These are phyloP conservation scores for Mytilinidion resinicola DNA, from an alignment of 495 filamentous ascomycete species.

Conservation along the genomic window DNA sequence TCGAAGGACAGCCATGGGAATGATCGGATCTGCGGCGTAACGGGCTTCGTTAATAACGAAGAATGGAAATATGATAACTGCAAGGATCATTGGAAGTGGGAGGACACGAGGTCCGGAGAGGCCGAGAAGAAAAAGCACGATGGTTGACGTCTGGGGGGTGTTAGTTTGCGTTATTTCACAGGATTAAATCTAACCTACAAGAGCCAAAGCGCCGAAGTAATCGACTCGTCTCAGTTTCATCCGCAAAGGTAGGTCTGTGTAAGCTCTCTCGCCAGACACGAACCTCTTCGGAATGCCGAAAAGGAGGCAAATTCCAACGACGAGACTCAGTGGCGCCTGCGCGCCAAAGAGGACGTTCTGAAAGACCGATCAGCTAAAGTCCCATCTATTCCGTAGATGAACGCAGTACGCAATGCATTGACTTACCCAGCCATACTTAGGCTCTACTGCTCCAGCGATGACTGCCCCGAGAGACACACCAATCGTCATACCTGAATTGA, in stretches of 20 bases:
- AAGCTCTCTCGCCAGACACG: constrained; percentile 22
- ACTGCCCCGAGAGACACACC: constrained; percentile 67
- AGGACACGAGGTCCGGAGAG: constrained; percentile 54
- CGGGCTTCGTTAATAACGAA: constrained; percentile 58
- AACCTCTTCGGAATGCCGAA: constrained; percentile 34
- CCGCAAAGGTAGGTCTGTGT: constrained; percentile 25
- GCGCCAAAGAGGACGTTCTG: constrained; percentile 63
- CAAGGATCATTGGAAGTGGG: constrained; percentile 51
- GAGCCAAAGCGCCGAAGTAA: constrained; percentile 57
- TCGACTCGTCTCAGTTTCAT: constrained; percentile 57
- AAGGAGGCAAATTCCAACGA: constrained; percentile 53
- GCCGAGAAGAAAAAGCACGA: constrained; percentile 60
- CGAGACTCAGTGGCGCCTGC: constrained; percentile 53
- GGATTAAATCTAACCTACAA: constrained; percentile 40
- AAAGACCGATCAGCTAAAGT: constrained; percentile 3
- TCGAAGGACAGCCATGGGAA: constrained; percentile 58
- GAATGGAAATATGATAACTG: constrained; percentile 43
- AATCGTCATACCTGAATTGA: constrained; percentile 60
- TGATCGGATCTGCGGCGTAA: constrained; percentile 57
- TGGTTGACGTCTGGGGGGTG: constrained; percentile 37
- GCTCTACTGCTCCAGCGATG: constrained; percentile 57
- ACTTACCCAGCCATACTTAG: constrained; percentile 62
- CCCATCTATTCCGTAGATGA: background rate
- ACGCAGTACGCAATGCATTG: background rate
- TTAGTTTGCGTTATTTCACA: constrained; percentile 14